Evolutionary conservation across 495 filamentous ascomycete genomes (phyloP).

Genomic region (Bryoglossum gracile): DNA sequence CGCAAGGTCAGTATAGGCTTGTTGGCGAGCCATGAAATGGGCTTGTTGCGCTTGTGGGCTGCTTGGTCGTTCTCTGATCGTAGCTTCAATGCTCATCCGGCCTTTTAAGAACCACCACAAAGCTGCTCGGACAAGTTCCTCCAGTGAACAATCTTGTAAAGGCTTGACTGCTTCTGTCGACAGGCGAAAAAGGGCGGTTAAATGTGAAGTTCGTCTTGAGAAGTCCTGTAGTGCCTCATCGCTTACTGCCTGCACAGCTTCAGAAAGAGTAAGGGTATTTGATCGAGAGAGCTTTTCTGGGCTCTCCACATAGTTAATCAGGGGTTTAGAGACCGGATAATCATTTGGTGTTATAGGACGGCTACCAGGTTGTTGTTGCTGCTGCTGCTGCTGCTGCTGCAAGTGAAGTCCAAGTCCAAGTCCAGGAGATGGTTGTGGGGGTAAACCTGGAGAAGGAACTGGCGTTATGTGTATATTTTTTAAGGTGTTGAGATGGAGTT

Average conservation of each 20-base stretch:
- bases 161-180: conserved; percentile 66
- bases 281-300: conserved; percentile 1
- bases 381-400: not conserved
- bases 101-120: conserved; percentile 87
- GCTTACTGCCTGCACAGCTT: conserved; percentile 30
- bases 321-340: not conserved
- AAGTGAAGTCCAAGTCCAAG: not conserved
- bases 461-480: conserved; percentile 13
- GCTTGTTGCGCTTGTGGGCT: conserved; percentile 33
- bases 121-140: conserved; percentile 61
- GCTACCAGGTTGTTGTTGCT: conserved; percentile 7
- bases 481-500: conserved; percentile 18
- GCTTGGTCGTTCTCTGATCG: conserved; percentile 51
- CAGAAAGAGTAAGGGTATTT: conserved; percentile 13
- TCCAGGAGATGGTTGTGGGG: not conserved
- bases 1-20: conserved; percentile 71
- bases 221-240: conserved; percentile 65
- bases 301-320: not conserved
- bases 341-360: not conserved
- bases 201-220: conserved; percentile 53
- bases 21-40: conserved; percentile 44
- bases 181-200: conserved; percentile 59
- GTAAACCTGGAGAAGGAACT: not conserved
- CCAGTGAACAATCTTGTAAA: conserved; percentile 46
- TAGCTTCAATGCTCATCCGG: conserved; percentile 60